phyloP scores from a whole-genome alignment of 169 alveolate genomes.

The Condylostoma magnum region DNA sequence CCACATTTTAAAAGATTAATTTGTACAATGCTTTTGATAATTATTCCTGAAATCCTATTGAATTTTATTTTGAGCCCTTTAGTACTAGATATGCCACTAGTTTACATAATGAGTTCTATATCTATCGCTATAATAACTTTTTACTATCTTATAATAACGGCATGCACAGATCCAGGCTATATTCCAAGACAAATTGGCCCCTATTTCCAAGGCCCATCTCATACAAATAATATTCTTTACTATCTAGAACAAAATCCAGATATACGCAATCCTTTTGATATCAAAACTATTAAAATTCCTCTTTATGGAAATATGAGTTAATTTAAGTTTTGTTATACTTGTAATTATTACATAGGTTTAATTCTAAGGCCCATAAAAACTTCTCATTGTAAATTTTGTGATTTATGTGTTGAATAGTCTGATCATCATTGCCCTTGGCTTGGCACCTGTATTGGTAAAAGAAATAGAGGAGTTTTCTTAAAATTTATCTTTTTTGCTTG shows the following conservation, averaged over 20 bases:
- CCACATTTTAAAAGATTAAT: conserved; percentile 18
- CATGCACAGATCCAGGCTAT: conserved; percentile 27
- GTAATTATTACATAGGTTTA: no score
- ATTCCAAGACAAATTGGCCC: conserved; percentile 26
- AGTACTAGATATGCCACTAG: not conserved
- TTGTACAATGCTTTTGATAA: not conserved
- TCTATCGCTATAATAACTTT: not conserved
- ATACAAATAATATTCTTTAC: not conserved
- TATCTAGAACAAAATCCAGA: not conserved
- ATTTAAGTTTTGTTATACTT: conserved; percentile 53
- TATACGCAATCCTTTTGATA: not conserved
- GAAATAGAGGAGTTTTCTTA: conserved; percentile 68
- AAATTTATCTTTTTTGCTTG: no score
- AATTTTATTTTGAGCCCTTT: not conserved
- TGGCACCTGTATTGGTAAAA: conserved; percentile 87
- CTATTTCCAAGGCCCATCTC: not conserved
- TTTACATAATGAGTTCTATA: not conserved
- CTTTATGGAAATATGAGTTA: conserved; percentile 3
- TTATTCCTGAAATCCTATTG: not conserved
- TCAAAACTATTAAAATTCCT: not conserved
- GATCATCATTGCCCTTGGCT: conserved; percentile 98
- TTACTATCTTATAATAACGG: not conserved
- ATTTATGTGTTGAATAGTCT: conserved; percentile 88
- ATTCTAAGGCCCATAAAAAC: conserved; percentile 89
- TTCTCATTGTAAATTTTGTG: conserved; percentile 92